A percentile compares a stretch with the other conserved stretches of the same genome.
phyloP scores from a whole-genome alignment of 2,329 filamentous ascomycete species.

The Fonsecaea multimorphosa region DNA sequence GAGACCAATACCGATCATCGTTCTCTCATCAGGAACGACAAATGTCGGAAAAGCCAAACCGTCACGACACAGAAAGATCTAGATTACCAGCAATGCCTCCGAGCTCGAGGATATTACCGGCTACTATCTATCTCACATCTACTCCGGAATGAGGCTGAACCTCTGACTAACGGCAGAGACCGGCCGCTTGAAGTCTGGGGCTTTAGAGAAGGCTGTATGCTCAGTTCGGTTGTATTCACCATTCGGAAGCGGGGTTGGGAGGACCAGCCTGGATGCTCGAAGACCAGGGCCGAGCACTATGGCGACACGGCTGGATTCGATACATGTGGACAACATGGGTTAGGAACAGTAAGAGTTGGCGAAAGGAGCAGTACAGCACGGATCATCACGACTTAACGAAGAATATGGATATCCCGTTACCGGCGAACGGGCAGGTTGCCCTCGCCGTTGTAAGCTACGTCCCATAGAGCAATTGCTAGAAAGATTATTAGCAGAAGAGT shows the following conservation, averaged over 20 bases:
- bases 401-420: background rate
- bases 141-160: background rate
- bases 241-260: background rate
- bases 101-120: background rate
- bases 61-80: background rate
- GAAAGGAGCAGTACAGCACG: background rate
- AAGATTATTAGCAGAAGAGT: background rate
- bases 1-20: background rate
- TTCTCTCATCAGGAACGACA: background rate
- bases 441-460: background rate
- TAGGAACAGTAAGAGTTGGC: background rate
- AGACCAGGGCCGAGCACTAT: background rate
- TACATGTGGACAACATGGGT: background rate
- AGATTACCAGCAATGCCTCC: background rate
- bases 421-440: background rate
- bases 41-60: background rate
- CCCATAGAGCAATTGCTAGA: slow-evolving; percentile 1
- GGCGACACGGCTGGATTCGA: background rate
- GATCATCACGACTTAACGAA: slow-evolving; percentile 1
- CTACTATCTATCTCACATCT: background rate
- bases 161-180: background rate
- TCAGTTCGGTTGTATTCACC: background rate
- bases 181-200: background rate
- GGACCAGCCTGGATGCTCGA: background rate
- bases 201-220: background rate